Evolutionary conservation across 1,139 yeast genomes (phyloP).

Genomic region (Wickerhamomyces sp.): DNA sequence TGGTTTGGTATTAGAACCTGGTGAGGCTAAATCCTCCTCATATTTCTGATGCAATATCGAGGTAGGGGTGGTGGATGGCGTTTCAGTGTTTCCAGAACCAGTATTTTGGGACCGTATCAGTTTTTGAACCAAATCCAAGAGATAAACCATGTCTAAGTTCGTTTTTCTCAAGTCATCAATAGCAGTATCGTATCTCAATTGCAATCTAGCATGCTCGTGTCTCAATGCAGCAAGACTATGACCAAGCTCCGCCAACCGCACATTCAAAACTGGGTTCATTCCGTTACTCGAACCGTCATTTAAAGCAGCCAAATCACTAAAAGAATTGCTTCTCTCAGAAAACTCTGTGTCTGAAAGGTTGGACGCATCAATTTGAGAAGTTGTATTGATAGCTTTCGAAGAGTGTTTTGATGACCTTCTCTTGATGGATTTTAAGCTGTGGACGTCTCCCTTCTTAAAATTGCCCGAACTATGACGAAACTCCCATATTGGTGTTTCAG

Average conservation of each 20-base stretch:
- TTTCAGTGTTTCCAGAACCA: slow-evolving; percentile 1
- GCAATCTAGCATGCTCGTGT: slow-evolving; percentile 36
- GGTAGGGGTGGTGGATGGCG: slow-evolving; percentile 7
- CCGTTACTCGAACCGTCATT: slow-evolving; percentile 5
- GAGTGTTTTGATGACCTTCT: slow-evolving; percentile 58
- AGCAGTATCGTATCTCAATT: slow-evolving; percentile 41
- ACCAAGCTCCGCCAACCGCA: slow-evolving; percentile 38
- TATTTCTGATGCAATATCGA: slow-evolving; percentile 6
- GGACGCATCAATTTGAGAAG: slow-evolving; percentile 1
- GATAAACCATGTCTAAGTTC: slow-evolving; percentile 45
- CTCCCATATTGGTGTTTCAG: slow-evolving; percentile 50
- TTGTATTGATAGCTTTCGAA: slow-evolving; percentile 6
- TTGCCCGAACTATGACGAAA: slow-evolving; percentile 64
- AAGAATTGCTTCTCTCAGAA: slow-evolving; percentile 19
- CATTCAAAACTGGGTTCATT: slow-evolving; percentile 25
- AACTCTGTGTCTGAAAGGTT: slow-evolving; percentile 19
- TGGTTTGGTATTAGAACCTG: slow-evolving; percentile 11
- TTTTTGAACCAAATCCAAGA: slow-evolving; percentile 45
- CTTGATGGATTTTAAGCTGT: slow-evolving; percentile 53
- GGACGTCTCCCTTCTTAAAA: slow-evolving; percentile 62
- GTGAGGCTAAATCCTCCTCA: slow-evolving; percentile 16
- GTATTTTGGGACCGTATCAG: slow-evolving; percentile 11
- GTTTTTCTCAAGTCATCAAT: slow-evolving; percentile 42
- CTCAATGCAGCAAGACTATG: slow-evolving; percentile 34
- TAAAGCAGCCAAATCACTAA: slow-evolving; percentile 5